These are phyloP conservation scores for Croton laevigatus DNA, from an alignment of 441 rosid genomes.

Conservation along the genomic window DNA sequence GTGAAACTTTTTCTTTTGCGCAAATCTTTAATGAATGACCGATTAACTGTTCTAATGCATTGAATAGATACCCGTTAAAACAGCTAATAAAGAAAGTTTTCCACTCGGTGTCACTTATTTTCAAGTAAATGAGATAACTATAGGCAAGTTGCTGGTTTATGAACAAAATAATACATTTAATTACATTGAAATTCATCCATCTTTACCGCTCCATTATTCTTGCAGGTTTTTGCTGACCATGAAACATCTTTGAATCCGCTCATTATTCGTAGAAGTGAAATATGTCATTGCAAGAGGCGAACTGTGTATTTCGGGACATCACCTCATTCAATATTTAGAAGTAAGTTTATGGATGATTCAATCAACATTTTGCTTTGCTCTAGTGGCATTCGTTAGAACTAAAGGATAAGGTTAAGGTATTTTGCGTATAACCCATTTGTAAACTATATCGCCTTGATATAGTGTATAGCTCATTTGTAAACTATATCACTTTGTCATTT, in stretches of 20 bases:
- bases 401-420: too few relatives aligned
- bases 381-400: too few relatives aligned
- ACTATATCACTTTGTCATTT: too few relatives aligned
- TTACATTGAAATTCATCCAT: background rate
- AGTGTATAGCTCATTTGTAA: too few relatives aligned
- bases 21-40: background rate
- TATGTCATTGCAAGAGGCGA: background rate
- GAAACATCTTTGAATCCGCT: slow-evolving; percentile 7
- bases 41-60: too few relatives aligned
- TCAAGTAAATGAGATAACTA: slow-evolving; percentile 56
- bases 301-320: slow-evolving; percentile 18
- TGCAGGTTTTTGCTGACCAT: slow-evolving; percentile 22
- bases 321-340: slow-evolving; percentile 14
- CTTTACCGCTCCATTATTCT: background rate
- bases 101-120: slow-evolving; percentile 74
- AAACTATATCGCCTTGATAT: too few relatives aligned
- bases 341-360: slow-evolving; percentile 15
- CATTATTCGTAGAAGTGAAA: background rate
- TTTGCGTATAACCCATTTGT: too few relatives aligned
- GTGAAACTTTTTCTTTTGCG: background rate
- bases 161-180: background rate
- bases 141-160: background rate
- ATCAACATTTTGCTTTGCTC: too few relatives aligned
- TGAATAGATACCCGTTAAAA: slow-evolving; percentile 56
- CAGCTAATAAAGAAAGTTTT: slow-evolving; percentile 45